phyloP scores from a whole-genome alignment of 208 protist species.

The Acanthamoeba rhysodes region DNA sequence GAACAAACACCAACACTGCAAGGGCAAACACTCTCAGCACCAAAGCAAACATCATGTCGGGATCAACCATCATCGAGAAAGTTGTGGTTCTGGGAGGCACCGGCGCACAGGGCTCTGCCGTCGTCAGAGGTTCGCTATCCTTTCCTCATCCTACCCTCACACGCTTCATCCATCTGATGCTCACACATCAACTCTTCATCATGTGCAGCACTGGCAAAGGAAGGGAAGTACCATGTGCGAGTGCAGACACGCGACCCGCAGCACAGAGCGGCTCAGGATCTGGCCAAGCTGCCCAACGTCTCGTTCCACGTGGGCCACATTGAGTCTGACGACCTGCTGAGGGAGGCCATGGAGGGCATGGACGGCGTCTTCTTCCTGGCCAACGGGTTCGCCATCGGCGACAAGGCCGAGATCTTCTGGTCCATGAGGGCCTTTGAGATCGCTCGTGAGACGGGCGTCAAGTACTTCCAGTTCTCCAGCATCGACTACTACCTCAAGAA shows the following conservation, averaged over 20 bases:
- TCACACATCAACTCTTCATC: not conserved
- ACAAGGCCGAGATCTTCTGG: constrained; percentile 58
- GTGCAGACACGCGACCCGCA: constrained; percentile 29
- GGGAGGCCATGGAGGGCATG: constrained; percentile 61
- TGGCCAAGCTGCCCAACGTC: constrained; percentile 42
- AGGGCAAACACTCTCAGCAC: no score
- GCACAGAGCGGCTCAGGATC: not conserved
- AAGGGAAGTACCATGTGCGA: constrained; percentile 31
- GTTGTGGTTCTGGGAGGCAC: constrained; percentile 24
- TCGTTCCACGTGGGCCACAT: constrained; percentile 55
- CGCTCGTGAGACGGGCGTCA: not conserved
- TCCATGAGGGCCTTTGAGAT: constrained; percentile 31
- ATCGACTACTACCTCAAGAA: constrained; percentile 29
- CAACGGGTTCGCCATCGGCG: constrained; percentile 53
- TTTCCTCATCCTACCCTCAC: not conserved
- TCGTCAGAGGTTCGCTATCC: not conserved
- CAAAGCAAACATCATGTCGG: no score
- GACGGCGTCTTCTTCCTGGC: constrained; percentile 35
- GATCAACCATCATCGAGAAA: constrained; percentile 57
- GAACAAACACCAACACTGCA: no score
- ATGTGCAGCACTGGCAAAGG: not conserved
- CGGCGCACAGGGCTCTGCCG: constrained; percentile 1
- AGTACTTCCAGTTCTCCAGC: constrained; percentile 35
- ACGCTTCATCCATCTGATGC: not conserved
- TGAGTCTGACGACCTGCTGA: not conserved